Evolutionary conservation across 805 yeast genomes (phyloP).

Genomic region (Zygosaccharomyces kombuchaensis): DNA sequence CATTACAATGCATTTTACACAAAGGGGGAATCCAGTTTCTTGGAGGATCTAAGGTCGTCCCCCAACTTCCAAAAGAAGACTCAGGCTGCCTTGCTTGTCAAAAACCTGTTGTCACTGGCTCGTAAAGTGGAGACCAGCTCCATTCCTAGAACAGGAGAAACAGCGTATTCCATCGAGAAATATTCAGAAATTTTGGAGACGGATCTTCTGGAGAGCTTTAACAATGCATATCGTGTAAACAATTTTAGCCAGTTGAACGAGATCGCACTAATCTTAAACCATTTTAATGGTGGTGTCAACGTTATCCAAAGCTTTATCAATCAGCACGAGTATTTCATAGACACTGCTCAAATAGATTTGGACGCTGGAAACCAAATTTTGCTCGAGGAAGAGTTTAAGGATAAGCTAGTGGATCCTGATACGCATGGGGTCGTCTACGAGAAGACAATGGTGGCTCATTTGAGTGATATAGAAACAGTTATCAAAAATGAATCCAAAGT

Average conservation of each 20-base stretch:
- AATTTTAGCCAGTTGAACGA: slow-evolving; percentile 71
- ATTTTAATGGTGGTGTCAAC: slow-evolving; percentile 79
- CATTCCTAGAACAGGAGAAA: slow-evolving; percentile 39
- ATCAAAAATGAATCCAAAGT: slow-evolving; percentile 69
- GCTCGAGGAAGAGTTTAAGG: slow-evolving; percentile 53
- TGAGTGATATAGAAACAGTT: slow-evolving; percentile 54
- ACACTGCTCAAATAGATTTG: slow-evolving; percentile 31
- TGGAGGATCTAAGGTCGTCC: slow-evolving; percentile 52
- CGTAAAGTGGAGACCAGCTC: slow-evolving; percentile 57
- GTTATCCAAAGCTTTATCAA: slow-evolving; percentile 79
- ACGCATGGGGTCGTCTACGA: slow-evolving; percentile 47
- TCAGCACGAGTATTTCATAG: slow-evolving; percentile 65
- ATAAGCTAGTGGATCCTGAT: slow-evolving; percentile 54
- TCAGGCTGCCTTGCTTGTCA: slow-evolving; percentile 61
- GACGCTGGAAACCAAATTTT: slow-evolving; percentile 28
- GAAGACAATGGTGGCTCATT: slow-evolving; percentile 45
- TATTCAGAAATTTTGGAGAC: slow-evolving; percentile 76
- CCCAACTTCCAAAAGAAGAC: slow-evolving; percentile 49
- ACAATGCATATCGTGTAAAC: slow-evolving; percentile 64
- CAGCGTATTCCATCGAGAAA: slow-evolving; percentile 50
- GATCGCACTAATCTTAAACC: slow-evolving; percentile 66
- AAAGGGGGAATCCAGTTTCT: slow-evolving; percentile 43
- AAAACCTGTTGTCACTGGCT: slow-evolving; percentile 60
- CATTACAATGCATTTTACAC: slow-evolving; percentile 74
- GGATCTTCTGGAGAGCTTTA: slow-evolving; percentile 63